These are phyloP conservation scores for Hyaloscypha bicolor DNA, from an alignment of 495 filamentous ascomycete genomes.

Conservation along the genomic window DNA sequence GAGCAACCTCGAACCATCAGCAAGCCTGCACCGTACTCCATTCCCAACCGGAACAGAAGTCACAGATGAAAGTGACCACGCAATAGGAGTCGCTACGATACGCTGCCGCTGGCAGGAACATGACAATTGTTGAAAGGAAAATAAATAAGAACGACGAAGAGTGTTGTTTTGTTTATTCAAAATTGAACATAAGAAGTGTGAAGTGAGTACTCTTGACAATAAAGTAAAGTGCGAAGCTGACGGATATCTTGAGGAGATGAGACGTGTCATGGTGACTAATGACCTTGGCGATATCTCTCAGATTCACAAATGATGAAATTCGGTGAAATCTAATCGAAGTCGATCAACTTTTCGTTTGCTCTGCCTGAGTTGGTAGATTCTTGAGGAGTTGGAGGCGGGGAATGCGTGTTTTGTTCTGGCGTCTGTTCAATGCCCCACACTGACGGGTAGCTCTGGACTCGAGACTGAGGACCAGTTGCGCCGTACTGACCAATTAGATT, in stretches of 20 bases:
- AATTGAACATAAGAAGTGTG: not conserved
- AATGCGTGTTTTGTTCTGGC: not conserved
- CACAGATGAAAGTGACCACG: not conserved
- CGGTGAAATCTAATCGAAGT: not conserved
- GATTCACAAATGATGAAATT: not conserved
- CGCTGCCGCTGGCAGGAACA: not conserved
- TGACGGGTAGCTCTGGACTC: not conserved
- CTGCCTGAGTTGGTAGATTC: too few relatives aligned
- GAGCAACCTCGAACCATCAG: not conserved
- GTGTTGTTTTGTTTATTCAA: not conserved
- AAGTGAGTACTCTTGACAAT: not conserved
- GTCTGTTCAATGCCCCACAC: not conserved
- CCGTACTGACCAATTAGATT: not conserved
- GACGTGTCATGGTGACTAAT: not conserved
- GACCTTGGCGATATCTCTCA: not conserved
- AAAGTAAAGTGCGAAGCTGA: not conserved
- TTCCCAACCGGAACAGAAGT: not conserved
- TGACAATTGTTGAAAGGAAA: not conserved
- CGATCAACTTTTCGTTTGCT: not conserved
- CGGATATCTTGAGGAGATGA: not conserved
- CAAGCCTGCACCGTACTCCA: not conserved
- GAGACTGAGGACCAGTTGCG: not conserved
- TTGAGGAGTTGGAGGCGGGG: not conserved
- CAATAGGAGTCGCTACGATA: not conserved
- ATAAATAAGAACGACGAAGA: not conserved